Conservation (phyloP, 2,329 filamentous ascomycete species). For the Xenoacremonium recifei region DNA sequence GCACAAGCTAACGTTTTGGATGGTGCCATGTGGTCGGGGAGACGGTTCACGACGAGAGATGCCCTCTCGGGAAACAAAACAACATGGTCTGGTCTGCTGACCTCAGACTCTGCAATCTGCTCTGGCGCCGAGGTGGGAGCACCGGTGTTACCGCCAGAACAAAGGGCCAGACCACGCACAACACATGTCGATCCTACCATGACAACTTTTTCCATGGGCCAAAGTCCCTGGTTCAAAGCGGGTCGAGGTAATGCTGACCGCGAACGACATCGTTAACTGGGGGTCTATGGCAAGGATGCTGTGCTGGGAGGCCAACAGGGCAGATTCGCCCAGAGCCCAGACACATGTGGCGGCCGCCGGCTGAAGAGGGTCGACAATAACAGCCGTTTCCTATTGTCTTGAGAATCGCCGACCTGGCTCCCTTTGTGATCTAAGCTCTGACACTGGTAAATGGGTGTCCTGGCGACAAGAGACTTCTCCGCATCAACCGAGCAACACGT, state of each 20-base stretch:
- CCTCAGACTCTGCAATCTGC: slow-evolving; percentile 7
- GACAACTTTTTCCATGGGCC: too few relatives aligned
- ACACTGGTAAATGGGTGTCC: too few relatives aligned
- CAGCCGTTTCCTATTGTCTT: neutral
- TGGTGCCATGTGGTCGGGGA: slow-evolving; percentile 5
- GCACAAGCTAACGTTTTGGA: neutral
- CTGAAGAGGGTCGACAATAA: neutral
- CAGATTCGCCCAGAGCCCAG: too few relatives aligned
- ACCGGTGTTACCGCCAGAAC: slow-evolving; percentile 5
- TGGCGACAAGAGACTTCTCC: too few relatives aligned
- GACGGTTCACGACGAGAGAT: neutral
- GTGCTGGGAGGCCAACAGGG: too few relatives aligned
- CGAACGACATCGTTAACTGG: neutral
- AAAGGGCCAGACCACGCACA: neutral
- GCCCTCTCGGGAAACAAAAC: slow-evolving; percentile 8
- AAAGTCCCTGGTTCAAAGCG: neutral
- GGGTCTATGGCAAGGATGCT: neutral
- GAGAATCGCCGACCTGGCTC: neutral
- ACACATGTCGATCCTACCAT: neutral
- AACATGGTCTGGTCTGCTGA: slow-evolving; percentile 14
- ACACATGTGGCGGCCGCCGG: neutral
- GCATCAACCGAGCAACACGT: too few relatives aligned
- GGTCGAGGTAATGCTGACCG: neutral
- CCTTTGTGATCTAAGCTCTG: slow-evolving; percentile 1
- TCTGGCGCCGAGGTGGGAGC: slow-evolving; percentile 3